Conservation (phyloP, 352 stramenopile species). For the Globisporangium nagaii region DNA sequence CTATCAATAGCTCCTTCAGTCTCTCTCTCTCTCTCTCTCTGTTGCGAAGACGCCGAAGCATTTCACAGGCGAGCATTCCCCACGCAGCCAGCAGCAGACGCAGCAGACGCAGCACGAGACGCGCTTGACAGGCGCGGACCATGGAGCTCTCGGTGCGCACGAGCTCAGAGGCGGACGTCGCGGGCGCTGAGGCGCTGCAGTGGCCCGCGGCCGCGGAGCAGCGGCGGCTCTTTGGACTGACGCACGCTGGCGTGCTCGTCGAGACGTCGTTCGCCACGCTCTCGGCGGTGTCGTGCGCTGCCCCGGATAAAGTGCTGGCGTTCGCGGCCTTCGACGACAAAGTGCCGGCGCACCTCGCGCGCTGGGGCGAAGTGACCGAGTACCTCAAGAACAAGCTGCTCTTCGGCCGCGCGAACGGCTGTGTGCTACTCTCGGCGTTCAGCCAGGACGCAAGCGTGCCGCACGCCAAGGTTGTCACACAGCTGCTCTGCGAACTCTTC, state of each 20-base stretch:
- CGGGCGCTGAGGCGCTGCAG: conserved; percentile 32
- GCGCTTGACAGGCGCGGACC: not conserved
- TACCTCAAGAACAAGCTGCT: conserved; percentile 59
- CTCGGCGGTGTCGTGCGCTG: conserved; percentile 22
- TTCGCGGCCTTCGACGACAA: conserved; percentile 68
- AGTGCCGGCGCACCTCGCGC: conserved; percentile 30
- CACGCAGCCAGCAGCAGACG: too few relatives aligned
- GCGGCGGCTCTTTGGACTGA: conserved; percentile 54
- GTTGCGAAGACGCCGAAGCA: too few relatives aligned
- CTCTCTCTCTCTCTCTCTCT: not conserved
- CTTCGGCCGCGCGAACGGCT: conserved; percentile 43
- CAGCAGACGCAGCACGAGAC: too few relatives aligned
- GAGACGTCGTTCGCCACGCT: conserved; percentile 54
- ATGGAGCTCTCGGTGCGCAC: conserved; percentile 37
- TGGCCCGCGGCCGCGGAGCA: conserved; percentile 32
- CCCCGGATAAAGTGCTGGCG: conserved; percentile 16
- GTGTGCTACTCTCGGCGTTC: conserved; percentile 48
- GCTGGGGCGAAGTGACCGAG: conserved; percentile 53
- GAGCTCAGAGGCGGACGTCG: conserved; percentile 36
- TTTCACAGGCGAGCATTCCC: too few relatives aligned
- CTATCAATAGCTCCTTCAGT: too few relatives aligned
- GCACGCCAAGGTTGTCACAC: conserved; percentile 19
- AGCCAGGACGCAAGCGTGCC: conserved; percentile 21
- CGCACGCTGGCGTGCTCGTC: conserved; percentile 51
- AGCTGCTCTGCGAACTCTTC: conserved; percentile 45